Percentiles rank a stretch among this genome's conserved stretches.
Conservation (phyloP, 2,329 filamentous ascomycete genomes). For the Nemania abortiva region DNA sequence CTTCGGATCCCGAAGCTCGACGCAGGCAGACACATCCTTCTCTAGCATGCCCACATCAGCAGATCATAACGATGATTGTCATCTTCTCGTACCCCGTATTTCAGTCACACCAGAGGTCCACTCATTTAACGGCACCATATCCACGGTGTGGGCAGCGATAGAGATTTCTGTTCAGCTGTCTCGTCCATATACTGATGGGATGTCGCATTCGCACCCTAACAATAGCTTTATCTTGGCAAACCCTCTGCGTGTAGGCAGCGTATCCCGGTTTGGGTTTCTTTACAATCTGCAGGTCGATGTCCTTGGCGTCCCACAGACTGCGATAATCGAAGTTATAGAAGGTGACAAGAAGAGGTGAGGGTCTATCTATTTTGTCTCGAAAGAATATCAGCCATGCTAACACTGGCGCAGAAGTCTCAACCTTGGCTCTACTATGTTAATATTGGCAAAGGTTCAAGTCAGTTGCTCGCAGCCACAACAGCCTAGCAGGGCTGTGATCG, state of each 20-base stretch:
- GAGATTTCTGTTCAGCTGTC: constrained; percentile 60
- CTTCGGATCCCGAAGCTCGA: constrained; percentile 27
- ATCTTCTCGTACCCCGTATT: constrained; percentile 58
- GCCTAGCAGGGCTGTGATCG: constrained; percentile 21
- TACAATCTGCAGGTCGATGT: constrained; percentile 63
- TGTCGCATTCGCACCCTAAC: constrained; percentile 14
- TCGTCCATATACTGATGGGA: constrained; percentile 37
- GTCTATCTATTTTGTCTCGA: neutral
- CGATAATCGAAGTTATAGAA: constrained; percentile 61
- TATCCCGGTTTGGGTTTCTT: constrained; percentile 59
- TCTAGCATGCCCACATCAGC: constrained; percentile 50
- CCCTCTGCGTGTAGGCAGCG: constrained; percentile 41
- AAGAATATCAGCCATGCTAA: constrained; percentile 26
- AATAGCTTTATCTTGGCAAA: constrained; percentile 31
- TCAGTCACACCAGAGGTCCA: constrained; percentile 58
- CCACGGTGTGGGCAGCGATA: constrained; percentile 62
- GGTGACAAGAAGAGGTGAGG: constrained; percentile 36
- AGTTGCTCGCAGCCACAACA: constrained; percentile 36
- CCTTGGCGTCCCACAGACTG: constrained; percentile 56
- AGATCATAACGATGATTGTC: constrained; percentile 41
- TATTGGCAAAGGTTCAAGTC: constrained; percentile 62
- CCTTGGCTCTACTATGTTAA: constrained; percentile 59
- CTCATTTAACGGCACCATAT: constrained; percentile 51
- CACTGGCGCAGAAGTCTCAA: constrained; percentile 54
- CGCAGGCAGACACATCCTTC: constrained; percentile 39